Conservation (phyloP, 169 alveolate species). For the Plasmodium gonderi region DNA sequence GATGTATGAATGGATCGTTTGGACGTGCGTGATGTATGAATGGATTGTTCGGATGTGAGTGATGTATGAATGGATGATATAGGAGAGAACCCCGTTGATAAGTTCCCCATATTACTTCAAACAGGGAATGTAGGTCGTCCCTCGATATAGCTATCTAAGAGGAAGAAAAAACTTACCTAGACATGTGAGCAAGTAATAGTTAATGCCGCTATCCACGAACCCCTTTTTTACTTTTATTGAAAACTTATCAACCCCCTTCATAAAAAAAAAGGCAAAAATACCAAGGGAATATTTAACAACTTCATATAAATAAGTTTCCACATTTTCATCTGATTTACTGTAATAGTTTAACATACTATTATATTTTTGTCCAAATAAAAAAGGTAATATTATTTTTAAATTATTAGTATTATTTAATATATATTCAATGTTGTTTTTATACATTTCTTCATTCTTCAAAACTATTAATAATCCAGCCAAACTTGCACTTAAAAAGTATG, state of each 20-base stretch:
- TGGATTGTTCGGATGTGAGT: no score
- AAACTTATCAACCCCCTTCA: slow-evolving; percentile 16
- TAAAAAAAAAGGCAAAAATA: slow-evolving; percentile 46
- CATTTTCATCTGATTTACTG: neutral
- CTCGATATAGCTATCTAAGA: no score
- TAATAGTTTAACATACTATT: slow-evolving; percentile 25
- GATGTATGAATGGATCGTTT: neutral
- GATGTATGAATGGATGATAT: neutral
- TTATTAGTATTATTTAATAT: slow-evolving; percentile 54
- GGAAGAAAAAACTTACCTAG: slow-evolving; percentile 69
- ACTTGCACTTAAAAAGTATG: slow-evolving; percentile 58
- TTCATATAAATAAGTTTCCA: slow-evolving; percentile 12
- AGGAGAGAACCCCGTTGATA: no score
- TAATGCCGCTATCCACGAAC: slow-evolving; percentile 44
- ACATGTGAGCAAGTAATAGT: slow-evolving; percentile 40
- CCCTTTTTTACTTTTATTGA: slow-evolving; percentile 48
- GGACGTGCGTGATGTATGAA: no score
- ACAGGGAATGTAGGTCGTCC: no score
- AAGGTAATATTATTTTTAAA: slow-evolving; percentile 63
- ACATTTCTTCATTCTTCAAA: slow-evolving; percentile 52
- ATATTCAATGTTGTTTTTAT: slow-evolving; percentile 64
- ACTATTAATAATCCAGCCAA: slow-evolving; percentile 47
- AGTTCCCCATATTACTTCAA: no score
- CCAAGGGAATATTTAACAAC: slow-evolving; percentile 24
- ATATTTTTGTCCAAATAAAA: slow-evolving; percentile 72